phyloP scores from a whole-genome alignment of 805 yeast genomes.

The Sugiyamaella smithiae region DNA sequence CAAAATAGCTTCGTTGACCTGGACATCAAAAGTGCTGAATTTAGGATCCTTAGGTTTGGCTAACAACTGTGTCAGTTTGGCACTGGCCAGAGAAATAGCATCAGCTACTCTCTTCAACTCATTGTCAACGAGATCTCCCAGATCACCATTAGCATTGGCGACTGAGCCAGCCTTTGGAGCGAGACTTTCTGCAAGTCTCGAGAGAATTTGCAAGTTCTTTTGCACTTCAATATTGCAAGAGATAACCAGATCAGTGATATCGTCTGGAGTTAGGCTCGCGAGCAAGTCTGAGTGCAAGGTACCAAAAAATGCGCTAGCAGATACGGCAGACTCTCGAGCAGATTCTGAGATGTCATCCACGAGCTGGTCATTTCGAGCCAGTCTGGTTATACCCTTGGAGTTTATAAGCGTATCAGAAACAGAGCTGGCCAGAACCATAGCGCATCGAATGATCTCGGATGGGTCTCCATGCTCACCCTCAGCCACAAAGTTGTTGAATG shows the following conservation, averaged over 20 bases:
- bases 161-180: conserved; percentile 41
- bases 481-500: conserved; percentile 69
- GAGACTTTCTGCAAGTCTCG: conserved; percentile 54
- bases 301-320: conserved; percentile 59
- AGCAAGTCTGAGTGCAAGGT: conserved; percentile 55
- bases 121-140: conserved; percentile 66
- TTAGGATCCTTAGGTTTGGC: conserved; percentile 48
- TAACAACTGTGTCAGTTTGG: conserved; percentile 53
- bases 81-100: conserved; percentile 64
- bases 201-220: conserved; percentile 59
- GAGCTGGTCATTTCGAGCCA: conserved; percentile 48
- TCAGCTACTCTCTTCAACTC: conserved; percentile 73
- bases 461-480: conserved; percentile 70
- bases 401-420: conserved; percentile 61
- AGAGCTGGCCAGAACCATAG: conserved; percentile 60
- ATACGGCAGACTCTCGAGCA: conserved; percentile 57
- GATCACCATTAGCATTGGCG: conserved; percentile 39
- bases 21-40: conserved; percentile 54
- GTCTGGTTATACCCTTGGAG: conserved; percentile 64
- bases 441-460: conserved; percentile 54
- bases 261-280: conserved; percentile 53
- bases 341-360: conserved; percentile 49
- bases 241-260: conserved; percentile 72
- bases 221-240: conserved; percentile 74
- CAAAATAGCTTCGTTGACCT: conserved; percentile 72